A percentile compares a stretch with the other conserved stretches of the same genome.
Evolutionary conservation across 2,329 filamentous ascomycete species (phyloP).

Genomic region (Botryosphaeria dothidea): DNA sequence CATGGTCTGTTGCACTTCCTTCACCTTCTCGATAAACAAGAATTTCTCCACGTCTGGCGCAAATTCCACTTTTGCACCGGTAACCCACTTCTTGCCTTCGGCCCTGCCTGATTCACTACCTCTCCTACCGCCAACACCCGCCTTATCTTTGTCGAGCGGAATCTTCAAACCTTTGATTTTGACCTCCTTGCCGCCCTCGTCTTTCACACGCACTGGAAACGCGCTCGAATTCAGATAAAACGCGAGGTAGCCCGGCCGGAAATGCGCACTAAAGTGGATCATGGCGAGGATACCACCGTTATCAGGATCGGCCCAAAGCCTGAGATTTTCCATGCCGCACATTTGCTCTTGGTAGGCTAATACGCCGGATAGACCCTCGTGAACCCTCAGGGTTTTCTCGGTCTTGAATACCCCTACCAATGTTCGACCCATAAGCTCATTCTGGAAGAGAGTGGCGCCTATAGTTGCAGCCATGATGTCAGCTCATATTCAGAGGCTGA

Average conservation of each 20-base stretch:
- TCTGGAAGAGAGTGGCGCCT: conserved; percentile 45
- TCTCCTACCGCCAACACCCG: neutral
- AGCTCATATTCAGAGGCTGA: neutral
- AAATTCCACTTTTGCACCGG: conserved; percentile 47
- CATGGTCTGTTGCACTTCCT: conserved; percentile 39
- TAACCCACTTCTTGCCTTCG: conserved; percentile 42
- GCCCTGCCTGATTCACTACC: conserved; percentile 20
- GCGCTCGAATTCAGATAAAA: conserved; percentile 46
- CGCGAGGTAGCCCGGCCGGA: conserved; percentile 44
- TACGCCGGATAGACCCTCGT: conserved; percentile 43
- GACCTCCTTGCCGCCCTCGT: conserved; percentile 40
- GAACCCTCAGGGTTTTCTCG: conserved; percentile 46
- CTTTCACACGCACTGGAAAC: conserved; percentile 42
- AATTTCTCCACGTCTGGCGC: conserved; percentile 43
- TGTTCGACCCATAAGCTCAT: conserved; percentile 47
- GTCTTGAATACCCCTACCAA: conserved; percentile 46
- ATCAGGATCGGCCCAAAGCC: conserved; percentile 48
- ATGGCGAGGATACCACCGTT: conserved; percentile 45
- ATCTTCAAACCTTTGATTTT: conserved; percentile 47
- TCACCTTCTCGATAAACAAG: conserved; percentile 40
- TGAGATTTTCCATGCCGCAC: conserved; percentile 49
- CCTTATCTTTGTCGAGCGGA: conserved; percentile 27
- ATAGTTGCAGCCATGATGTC: neutral
- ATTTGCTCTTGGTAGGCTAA: conserved; percentile 51
- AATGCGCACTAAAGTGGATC: conserved; percentile 47